phyloP scores from a whole-genome alignment of 768 basidiomycete species.

The Pseudohyphozyma bogoriensis region DNA sequence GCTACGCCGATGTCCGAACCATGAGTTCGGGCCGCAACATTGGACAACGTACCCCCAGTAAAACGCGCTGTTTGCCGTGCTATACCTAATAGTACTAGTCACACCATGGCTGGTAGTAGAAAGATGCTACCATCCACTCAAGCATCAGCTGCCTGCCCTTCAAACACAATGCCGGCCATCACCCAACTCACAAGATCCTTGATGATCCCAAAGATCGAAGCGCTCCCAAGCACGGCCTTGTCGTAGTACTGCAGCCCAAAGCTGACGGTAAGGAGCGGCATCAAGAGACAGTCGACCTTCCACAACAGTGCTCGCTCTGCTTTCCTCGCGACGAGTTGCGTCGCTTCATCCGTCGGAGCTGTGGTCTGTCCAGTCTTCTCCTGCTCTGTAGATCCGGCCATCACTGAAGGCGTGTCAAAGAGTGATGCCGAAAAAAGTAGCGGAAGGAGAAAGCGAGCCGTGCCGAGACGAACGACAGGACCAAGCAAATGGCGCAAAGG shows the following conservation, averaged over 20 bases:
- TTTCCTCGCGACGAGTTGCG: neutral
- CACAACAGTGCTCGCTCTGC: slow-evolving; percentile 10
- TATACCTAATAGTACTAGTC: slow-evolving; percentile 8
- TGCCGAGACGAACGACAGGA: too few relatives aligned
- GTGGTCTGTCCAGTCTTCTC: too few relatives aligned
- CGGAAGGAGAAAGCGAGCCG: too few relatives aligned
- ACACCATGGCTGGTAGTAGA: slow-evolving; percentile 17
- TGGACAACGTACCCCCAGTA: slow-evolving; percentile 7
- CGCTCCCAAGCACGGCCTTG: slow-evolving; percentile 7
- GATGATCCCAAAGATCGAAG: slow-evolving; percentile 24
- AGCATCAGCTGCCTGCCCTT: neutral
- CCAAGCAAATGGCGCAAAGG: too few relatives aligned
- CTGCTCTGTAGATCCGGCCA: too few relatives aligned
- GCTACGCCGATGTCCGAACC: too few relatives aligned
- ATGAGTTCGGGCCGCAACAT: too few relatives aligned
- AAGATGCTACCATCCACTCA: slow-evolving; percentile 3
- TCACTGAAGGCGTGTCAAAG: too few relatives aligned
- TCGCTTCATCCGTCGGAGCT: too few relatives aligned
- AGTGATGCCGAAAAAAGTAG: too few relatives aligned
- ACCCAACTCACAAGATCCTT: slow-evolving; percentile 12
- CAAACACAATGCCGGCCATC: too few relatives aligned
- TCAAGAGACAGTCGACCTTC: slow-evolving; percentile 21
- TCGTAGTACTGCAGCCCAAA: neutral
- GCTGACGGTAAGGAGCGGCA: slow-evolving; percentile 18
- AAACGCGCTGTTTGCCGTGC: slow-evolving; percentile 11